Conservation (phyloP, 768 basidiomycete genomes). For the Collybia mongolica region DNA sequence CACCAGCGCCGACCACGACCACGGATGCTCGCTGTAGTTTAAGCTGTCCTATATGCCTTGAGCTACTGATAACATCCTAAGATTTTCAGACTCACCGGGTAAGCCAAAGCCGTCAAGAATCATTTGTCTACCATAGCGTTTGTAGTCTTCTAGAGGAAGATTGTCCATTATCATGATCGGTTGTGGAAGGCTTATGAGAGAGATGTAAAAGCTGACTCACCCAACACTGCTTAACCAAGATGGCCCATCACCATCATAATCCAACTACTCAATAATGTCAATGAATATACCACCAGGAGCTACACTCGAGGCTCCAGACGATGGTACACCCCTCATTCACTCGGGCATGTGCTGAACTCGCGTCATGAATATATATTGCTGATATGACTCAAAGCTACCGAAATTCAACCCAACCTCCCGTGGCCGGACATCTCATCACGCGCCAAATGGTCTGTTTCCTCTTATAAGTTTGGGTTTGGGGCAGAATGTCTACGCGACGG, state of each 20-base stretch:
- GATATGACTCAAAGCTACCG: slow-evolving; percentile 26
- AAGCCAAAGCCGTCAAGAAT: slow-evolving; percentile 88
- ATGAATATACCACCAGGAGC: slow-evolving; percentile 19
- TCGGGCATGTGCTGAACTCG: slow-evolving; percentile 25
- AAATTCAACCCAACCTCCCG: slow-evolving; percentile 54
- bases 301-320: slow-evolving; percentile 23
- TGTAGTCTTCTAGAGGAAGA: slow-evolving; percentile 66
- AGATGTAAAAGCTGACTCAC: too few species aligned
- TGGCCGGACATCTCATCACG: slow-evolving; percentile 87
- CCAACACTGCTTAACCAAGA: too few species aligned
- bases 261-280: slow-evolving; percentile 7
- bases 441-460: slow-evolving; percentile 95
- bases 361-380: slow-evolving; percentile 4
- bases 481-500: slow-evolving; percentile 88
- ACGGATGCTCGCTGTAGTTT: slow-evolving; percentile 76
- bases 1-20: slow-evolving; percentile 91
- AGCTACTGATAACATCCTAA: background rate
- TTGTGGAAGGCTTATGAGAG: too few species aligned
- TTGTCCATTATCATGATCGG: too few species aligned
- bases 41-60: slow-evolving; percentile 86
- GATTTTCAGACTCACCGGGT: slow-evolving; percentile 46
- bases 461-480: slow-evolving; percentile 95
- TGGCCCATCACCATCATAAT: too few species aligned
- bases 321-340: slow-evolving; percentile 31
- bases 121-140: slow-evolving; percentile 96